Percentiles rank a stretch among this genome's conserved stretches.
Evolutionary conservation across 768 basidiomycete species (phyloP).

Genomic region (Mycena vulgaris): DNA sequence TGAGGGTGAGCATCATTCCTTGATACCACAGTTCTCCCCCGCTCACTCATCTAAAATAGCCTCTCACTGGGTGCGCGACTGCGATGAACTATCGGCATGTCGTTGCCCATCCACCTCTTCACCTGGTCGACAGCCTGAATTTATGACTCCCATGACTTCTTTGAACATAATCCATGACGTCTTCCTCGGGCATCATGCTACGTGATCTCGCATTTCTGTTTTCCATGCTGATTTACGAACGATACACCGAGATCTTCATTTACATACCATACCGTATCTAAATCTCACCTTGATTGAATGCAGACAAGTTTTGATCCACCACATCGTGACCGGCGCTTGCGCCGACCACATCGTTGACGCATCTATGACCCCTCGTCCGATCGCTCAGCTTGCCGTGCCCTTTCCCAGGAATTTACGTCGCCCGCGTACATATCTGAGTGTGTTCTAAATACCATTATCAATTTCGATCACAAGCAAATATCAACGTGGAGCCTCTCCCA

Average conservation of each 20-base stretch:
- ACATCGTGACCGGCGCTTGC: too few relatives aligned
- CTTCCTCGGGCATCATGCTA: too few relatives aligned
- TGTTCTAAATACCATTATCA: not conserved
- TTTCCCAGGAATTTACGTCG: not conserved
- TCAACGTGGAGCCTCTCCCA: slow-evolving; percentile 6
- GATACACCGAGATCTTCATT: not conserved
- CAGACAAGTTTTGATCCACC: slow-evolving; percentile 6
- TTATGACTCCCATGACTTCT: too few relatives aligned
- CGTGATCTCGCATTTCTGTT: too few relatives aligned
- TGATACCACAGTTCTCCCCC: too few relatives aligned
- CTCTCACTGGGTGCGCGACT: too few relatives aligned
- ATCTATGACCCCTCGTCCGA: not conserved
- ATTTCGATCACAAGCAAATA: not conserved
- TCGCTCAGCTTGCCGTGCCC: not conserved
- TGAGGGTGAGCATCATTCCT: too few relatives aligned
- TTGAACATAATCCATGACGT: too few relatives aligned
- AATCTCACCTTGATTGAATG: slow-evolving; percentile 16
- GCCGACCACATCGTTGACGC: not conserved
- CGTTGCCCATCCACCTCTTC: too few relatives aligned
- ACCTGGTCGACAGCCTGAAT: too few relatives aligned
- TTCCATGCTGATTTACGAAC: not conserved
- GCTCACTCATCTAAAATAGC: too few relatives aligned
- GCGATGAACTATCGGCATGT: too few relatives aligned
- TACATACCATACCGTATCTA: slow-evolving; percentile 11
- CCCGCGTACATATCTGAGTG: not conserved